Conservation (phyloP, 169 alveolate species). For the Toxoplasma gondii region DNA sequence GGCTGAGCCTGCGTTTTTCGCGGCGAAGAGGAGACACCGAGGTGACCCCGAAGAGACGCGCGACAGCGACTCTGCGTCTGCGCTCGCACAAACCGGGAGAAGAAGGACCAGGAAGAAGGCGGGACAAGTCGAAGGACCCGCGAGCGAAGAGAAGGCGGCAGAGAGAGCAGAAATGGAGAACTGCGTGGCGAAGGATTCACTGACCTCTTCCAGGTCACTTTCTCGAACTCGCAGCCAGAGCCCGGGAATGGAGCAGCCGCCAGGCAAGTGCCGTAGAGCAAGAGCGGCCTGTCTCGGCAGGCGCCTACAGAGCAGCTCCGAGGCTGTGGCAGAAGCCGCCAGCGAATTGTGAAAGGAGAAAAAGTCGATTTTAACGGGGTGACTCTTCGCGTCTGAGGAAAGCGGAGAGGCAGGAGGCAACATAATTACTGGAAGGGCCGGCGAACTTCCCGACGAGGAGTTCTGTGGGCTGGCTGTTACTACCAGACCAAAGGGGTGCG, state of each 20-base stretch:
- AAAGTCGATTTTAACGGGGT: not conserved
- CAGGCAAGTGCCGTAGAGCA: not conserved
- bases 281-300: not conserved
- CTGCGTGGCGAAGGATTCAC: not conserved
- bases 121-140: not conserved
- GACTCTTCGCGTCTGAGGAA: not conserved
- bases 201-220: not conserved
- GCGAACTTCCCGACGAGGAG: not conserved
- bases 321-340: not conserved
- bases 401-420: constrained; percentile 26
- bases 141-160: not conserved
- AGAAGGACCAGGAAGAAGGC: not conserved
- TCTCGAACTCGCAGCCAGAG: not conserved
- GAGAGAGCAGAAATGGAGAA: not conserved
- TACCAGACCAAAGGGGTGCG: not conserved
- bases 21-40: not conserved
- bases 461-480: not conserved
- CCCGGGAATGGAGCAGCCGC: constrained; percentile 6
- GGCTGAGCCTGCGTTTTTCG: not conserved
- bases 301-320: not conserved
- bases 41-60: not conserved
- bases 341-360: not conserved
- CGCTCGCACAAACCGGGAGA: not conserved
- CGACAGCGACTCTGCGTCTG: not conserved
- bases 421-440: not conserved